Base-by-base conservation (phyloP, 345 rosid genomes). In the Camelina laxa region DNA sequence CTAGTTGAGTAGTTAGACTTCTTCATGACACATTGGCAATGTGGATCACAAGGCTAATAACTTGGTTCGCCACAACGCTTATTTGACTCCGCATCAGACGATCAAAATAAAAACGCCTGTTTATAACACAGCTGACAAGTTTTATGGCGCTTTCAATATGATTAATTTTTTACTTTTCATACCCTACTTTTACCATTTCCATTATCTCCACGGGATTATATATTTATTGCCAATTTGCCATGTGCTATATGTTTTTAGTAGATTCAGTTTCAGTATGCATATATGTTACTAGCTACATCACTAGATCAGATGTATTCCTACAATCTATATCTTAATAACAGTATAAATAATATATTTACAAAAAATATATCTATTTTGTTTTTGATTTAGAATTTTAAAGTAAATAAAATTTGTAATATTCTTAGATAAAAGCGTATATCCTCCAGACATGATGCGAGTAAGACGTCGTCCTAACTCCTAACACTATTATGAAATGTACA, bases 381-480 rank as follows among this genome's bases (percentile, higher is more conserved):
- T 24, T 24, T 24, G 4, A 24, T 24, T 24, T 3, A 3, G 27
- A 24, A 24, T 0, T 24, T 24, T 3, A 24, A 24, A 24, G 30
- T 27, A 27, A 27, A 27, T 27, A 27, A 27, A 27, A 27, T 27
- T 24, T 27, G 30, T 13, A 12, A 53, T n/a, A 45, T 42, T 42
- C 48, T 55, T 14, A 15, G 38, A 30, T 1, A 55, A 30, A 55
- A 55, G 0, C 3, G 8, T 6, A 7, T 27, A 57, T 57, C 16
- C 21, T n/a, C 13, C 13, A 33, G 20, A 15, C 36, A 22, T 42
- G 53, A 21, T 62, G 51, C 67, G 67, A 62, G 53, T 62, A 44
- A 62, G 53, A 44, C 53, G 51, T 63, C 49, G 21, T 44, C 67
- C 60, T 36, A 58, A 24, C 53, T 44, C 67, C 59, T 47, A 58